These are phyloP conservation scores for Paraleonurus japonicus DNA, from an alignment of 257 asterid species.

Conservation along the genomic window DNA sequence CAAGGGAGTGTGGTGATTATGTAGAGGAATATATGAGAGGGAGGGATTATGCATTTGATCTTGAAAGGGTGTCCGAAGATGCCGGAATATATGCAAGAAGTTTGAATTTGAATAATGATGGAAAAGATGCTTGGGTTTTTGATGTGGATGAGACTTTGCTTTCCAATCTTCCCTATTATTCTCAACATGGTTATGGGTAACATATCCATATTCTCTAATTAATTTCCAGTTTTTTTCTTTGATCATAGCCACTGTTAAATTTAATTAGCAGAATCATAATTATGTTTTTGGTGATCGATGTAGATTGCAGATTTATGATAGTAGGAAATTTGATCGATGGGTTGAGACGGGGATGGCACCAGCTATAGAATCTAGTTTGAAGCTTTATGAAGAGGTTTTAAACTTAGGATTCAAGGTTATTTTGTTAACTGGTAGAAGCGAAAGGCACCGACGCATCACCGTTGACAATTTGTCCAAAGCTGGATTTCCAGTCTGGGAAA, in stretches of 20 bases:
- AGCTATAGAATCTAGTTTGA: constrained; percentile 51
- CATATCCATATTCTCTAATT: not conserved
- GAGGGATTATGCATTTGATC: constrained; percentile 47
- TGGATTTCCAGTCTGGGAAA: constrained; percentile 63
- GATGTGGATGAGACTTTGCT: constrained; percentile 77
- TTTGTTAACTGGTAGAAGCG: constrained; percentile 66
- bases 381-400: constrained; percentile 50
- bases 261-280: too few relatives aligned
- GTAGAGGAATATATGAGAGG: constrained; percentile 52
- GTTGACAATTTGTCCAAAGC: constrained; percentile 51
- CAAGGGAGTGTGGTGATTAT: constrained; percentile 56
- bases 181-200: constrained; percentile 67
- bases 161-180: constrained; percentile 72
- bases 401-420: constrained; percentile 55
- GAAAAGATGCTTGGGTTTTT: constrained; percentile 68
- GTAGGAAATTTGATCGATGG: constrained; percentile 58
- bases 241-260: too few relatives aligned
- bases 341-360: constrained; percentile 61
- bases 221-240: not conserved
- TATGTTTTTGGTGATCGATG: not conserved
- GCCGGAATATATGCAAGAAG: constrained; percentile 46
- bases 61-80: constrained; percentile 49
- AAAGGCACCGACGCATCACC: constrained; percentile 52
- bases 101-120: constrained; percentile 49
- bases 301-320: constrained; percentile 62